phyloP scores from a whole-genome alignment of 2,329 filamentous ascomycete species.

The Clarireedia paspali region DNA sequence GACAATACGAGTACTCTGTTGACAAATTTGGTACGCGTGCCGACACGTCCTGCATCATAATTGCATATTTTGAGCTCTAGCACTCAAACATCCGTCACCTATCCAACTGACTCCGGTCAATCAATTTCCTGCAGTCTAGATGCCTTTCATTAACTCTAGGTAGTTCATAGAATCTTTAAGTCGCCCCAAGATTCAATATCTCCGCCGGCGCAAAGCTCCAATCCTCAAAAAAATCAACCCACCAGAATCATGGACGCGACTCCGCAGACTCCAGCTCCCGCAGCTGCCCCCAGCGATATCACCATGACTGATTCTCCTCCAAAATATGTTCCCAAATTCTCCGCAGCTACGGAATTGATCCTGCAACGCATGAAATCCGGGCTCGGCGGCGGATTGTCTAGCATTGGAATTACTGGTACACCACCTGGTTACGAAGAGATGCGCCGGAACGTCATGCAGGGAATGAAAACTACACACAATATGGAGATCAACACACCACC shows the following conservation, averaged over 20 bases:
- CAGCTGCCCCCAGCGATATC: slow-evolving; percentile 5
- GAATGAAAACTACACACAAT: slow-evolving; percentile 30
- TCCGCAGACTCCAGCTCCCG: slow-evolving; percentile 16
- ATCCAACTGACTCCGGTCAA: slow-evolving; percentile 18
- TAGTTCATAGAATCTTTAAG: neutral
- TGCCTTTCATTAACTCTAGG: slow-evolving; percentile 3
- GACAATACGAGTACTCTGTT: neutral
- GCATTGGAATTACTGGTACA: slow-evolving; percentile 24
- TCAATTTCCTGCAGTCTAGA: neutral
- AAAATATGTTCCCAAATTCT: slow-evolving; percentile 30
- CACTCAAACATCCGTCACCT: neutral
- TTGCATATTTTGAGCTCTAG: neutral
- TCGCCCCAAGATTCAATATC: neutral
- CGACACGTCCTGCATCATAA: neutral
- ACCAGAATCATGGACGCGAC: slow-evolving; percentile 22
- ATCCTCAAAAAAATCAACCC: slow-evolving; percentile 2
- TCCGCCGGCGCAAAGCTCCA: slow-evolving; percentile 19
- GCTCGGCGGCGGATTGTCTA: slow-evolving; percentile 16
- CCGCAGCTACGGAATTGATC: slow-evolving; percentile 31
- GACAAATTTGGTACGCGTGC: slow-evolving; percentile 7
- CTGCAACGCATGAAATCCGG: slow-evolving; percentile 30
- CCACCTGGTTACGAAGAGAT: slow-evolving; percentile 30
- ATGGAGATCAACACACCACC: slow-evolving; percentile 27
- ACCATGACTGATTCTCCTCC: slow-evolving; percentile 19
- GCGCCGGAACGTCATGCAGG: slow-evolving; percentile 28